Percentiles rank a stretch among this genome's conserved stretches.
Conservation (phyloP, 2,329 filamentous ascomycete species). For the Verticillium tricorpus region DNA sequence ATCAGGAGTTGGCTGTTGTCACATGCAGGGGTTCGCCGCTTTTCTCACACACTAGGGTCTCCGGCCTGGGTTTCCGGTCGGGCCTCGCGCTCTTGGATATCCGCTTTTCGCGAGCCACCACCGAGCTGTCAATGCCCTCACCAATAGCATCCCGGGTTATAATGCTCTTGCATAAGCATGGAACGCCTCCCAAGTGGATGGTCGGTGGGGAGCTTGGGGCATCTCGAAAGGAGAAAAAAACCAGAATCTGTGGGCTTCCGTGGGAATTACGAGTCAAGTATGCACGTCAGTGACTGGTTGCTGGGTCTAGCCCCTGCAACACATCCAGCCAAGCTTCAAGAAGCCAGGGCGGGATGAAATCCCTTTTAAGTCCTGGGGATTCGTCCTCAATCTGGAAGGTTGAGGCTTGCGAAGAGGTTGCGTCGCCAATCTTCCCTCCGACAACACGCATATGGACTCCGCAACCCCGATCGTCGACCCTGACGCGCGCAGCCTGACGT, state of each 20-base stretch:
- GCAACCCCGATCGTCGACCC: neutral
- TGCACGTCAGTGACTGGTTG: neutral
- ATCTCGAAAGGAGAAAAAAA: neutral
- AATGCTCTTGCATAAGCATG: neutral
- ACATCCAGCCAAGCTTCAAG: neutral
- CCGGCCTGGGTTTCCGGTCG: neutral
- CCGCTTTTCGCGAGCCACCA: neutral
- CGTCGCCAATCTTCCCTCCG: slow-evolving; percentile 35
- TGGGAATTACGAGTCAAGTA: neutral
- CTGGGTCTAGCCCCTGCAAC: neutral
- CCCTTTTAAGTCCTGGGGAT: neutral
- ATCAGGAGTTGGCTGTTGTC: neutral
- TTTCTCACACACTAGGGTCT: neutral
- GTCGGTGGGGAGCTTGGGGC: neutral
- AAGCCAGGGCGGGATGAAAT: neutral
- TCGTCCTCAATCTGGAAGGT: neutral
- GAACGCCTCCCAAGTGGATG: neutral
- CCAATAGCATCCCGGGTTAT: neutral
- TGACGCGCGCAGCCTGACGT: neutral
- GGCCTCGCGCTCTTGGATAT: neutral
- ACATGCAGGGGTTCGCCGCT: neutral
- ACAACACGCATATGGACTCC: neutral
- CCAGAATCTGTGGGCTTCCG: neutral
- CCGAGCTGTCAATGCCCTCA: neutral
- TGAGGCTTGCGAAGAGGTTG: neutral